Evolutionary conservation across 2,329 filamentous ascomycete genomes (phyloP).

Genomic region (Apiospora hydei): DNA sequence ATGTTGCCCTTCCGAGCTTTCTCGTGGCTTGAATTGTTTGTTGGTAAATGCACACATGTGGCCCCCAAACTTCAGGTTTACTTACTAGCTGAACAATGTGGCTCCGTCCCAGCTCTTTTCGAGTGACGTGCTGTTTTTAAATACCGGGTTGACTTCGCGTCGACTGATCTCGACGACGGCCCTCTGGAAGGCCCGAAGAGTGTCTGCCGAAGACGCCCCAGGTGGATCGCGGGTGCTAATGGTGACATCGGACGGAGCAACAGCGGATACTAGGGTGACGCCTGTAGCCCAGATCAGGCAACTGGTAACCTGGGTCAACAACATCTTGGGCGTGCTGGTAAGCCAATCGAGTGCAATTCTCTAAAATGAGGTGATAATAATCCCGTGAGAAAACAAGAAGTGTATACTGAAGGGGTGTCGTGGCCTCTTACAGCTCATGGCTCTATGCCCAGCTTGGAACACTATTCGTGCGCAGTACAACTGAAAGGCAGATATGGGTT

Average conservation of each 20-base stretch:
- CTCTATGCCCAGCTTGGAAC: neutral
- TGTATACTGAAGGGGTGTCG: neutral
- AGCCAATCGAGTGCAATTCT: neutral
- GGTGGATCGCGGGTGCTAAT: slow-evolving; percentile 36
- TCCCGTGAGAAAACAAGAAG: neutral
- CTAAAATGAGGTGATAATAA: too few relatives aligned
- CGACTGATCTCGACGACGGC: slow-evolving; percentile 32
- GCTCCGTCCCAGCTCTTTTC: slow-evolving; percentile 41
- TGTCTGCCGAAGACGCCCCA: slow-evolving; percentile 32
- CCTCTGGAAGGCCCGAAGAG: slow-evolving; percentile 35
- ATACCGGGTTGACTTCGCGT: slow-evolving; percentile 32
- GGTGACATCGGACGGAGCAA: slow-evolving; percentile 25
- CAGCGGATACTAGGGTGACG: slow-evolving; percentile 24
- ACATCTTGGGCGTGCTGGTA: neutral
- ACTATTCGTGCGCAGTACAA: neutral
- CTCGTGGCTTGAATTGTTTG: slow-evolving; percentile 11
- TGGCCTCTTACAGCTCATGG: neutral
- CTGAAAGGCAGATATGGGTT: neutral
- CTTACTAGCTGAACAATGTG: slow-evolving; percentile 39
- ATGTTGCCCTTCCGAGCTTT: slow-evolving; percentile 31
- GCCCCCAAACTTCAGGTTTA: neutral
- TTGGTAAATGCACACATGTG: slow-evolving; percentile 26
- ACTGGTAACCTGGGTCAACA: neutral
- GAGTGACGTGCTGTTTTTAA: slow-evolving; percentile 33
- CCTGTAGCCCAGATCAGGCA: slow-evolving; percentile 27